Evolutionary conservation across 306 rosid genomes (phyloP), one percentile per base, ranked within the genome.

Genomic region (Vigna radiata): DNA sequence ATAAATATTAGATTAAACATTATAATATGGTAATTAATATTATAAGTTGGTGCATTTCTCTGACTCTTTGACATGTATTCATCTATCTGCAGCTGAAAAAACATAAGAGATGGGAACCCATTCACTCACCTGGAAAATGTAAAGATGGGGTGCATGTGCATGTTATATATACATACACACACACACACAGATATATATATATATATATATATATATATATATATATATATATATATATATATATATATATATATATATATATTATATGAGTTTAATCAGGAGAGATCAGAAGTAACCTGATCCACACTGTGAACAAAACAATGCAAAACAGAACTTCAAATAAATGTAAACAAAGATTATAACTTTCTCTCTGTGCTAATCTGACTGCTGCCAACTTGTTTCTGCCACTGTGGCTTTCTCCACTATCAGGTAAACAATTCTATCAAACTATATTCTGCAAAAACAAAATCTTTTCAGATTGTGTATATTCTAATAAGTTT

Each of bases 121-220:
- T 79, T 85, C 81, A 82, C 58, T 80, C 87, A 86, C 88, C 83
- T 83, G 90, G 73, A 60, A 68, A 60, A 87, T 83, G 89, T 62
- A 52, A 75, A 72, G 78, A 81, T 88, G 91, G 89, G 86, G 36
- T 62, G 88, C 96, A 89, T 82, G 94, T 89, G 96, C 46, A 41
- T 41, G 60, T 29, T 29, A 29, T 29, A 29, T 3, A 29, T 0
- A 29, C 33, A 29, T 0, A 29, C 33, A 29, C 5, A 29, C 33
- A 29, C 33, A 29, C 2, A 39, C 1, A 33, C 1, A 31, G 4
- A 31, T 31, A 31, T 31, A 31, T 31, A 31, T 31, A 31, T 31
- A 31, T 31, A 31, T 5, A 31, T 5, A 31, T 5, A 31, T 5
- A 5, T 5, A 0, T 43, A 43, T 27, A 31, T 31, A 31, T 31